Evolutionary conservation across 805 yeast genomes (phyloP).

Genomic region (Teunomyces pallodes): DNA sequence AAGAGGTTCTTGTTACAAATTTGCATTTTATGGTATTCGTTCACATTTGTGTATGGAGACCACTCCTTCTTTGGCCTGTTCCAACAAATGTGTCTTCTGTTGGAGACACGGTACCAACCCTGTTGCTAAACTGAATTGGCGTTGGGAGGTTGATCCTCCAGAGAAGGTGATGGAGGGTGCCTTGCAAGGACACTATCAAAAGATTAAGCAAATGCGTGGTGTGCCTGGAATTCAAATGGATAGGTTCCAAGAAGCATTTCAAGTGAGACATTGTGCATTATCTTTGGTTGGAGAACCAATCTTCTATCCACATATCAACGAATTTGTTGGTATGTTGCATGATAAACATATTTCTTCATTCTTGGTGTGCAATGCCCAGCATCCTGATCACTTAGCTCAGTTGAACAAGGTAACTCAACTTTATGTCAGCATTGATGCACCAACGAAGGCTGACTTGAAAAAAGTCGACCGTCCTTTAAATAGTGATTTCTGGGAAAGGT

Average conservation of each 20-base stretch:
- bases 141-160: conserved; percentile 94
- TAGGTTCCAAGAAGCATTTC: conserved; percentile 86
- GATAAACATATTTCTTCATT: conserved; percentile 79
- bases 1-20: conserved; percentile 91
- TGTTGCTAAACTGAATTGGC: conserved; percentile 86
- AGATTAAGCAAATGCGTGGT: conserved; percentile 92
- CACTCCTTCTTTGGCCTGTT: conserved; percentile 89
- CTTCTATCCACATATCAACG: conserved; percentile 87
- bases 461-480: conserved; percentile 86
- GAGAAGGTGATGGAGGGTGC: conserved; percentile 84
- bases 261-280: conserved; percentile 86
- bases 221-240: conserved; percentile 92
- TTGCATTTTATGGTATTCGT: conserved; percentile 85
- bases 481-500: conserved; percentile 90
- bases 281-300: conserved; percentile 95
- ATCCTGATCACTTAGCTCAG: conserved; percentile 74
- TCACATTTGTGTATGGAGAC: conserved; percentile 95
- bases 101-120: conserved; percentile 99
- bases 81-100: conserved; percentile 93
- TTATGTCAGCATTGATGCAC: conserved; percentile 91
- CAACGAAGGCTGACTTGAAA: conserved; percentile 77
- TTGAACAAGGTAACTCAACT: conserved; percentile 82
- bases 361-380: conserved; percentile 94
- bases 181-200: conserved; percentile 81
- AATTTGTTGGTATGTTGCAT: conserved; percentile 78